A percentile compares a stretch with the other conserved stretches of the same genome.
Conservation (phyloP, 805 yeast species). For the Ogataea degrootiae region DNA sequence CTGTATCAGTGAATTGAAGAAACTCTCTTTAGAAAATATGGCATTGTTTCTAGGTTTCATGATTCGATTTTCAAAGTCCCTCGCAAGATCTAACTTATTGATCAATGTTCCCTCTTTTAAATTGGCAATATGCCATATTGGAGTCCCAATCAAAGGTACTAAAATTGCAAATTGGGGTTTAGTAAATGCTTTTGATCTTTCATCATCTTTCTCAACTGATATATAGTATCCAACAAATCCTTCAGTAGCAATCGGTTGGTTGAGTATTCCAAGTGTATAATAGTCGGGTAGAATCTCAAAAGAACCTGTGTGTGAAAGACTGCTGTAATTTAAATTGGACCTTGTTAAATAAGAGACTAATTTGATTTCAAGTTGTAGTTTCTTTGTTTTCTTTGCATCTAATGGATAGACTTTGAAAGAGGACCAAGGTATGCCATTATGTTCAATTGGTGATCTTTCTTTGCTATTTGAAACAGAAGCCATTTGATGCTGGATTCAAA, state of each 20-base stretch:
- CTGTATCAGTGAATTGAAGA: neutral
- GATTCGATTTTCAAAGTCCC: neutral
- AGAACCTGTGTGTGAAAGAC: neutral
- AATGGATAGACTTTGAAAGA: constrained; percentile 1
- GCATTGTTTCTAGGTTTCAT: neutral
- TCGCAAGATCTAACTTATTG: neutral
- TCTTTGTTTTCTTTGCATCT: neutral
- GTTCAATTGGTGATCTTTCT: too few species aligned
- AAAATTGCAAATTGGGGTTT: constrained; percentile 1
- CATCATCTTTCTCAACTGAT: neutral
- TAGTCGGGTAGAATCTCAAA: constrained; percentile 6
- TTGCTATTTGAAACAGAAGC: too few species aligned
- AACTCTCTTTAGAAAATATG: neutral
- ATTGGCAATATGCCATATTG: constrained; percentile 8
- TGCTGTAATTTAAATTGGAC: neutral
- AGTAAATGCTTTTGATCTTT: neutral
- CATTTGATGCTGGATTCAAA: too few species aligned
- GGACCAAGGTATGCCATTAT: neutral
- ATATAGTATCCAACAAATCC: constrained; percentile 7
- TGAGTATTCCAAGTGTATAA: neutral
- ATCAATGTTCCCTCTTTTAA: neutral
- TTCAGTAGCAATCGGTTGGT: neutral
- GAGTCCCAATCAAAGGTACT: constrained; percentile 2
- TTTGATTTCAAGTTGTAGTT: neutral
- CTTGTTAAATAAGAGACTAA: constrained; percentile 5